Base-by-base conservation (phyloP, 1,139 yeast genomes). In the Debaryomyces fabryi region DNA sequence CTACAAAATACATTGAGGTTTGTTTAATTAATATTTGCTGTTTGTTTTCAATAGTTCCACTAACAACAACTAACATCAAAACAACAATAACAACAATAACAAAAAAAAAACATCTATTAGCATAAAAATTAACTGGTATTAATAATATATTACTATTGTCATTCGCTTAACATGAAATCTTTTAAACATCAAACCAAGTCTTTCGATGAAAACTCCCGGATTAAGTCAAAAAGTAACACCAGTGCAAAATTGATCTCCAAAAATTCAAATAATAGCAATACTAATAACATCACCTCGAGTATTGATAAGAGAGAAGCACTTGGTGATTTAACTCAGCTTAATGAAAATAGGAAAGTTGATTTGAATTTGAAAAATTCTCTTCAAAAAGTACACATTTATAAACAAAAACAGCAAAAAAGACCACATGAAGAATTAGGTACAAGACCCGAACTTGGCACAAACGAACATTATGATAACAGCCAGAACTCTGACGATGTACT, bases 241-340 rank as follows among this genome's bases (percentile, higher is more conserved):
- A 34, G 24, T 34, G 39, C 40, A 16, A 39, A 40, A 39, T 20
- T 30, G 6, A 36, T 33, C 32, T 21, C 39, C n/a, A 41, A 38
- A 34, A 27, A 29, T 15, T 23, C 47, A 33, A 44, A 39, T 32
- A 24, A 21, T 13, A 25, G n/a, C 43, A 44, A 39, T 39, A 16
- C 29, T 13, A 25, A 30, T 29, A 30, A 20, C 24, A 21, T 25
- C 25, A 37, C 35, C n/a, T 13, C 38, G 8, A 24, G 27, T 34
- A 30, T 20, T 20, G 49, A 46, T 10, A 47, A 45, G 36, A 58
- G 74, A 48, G 71, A 67, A 47, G 72, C 62, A 10, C 67, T 69
- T 51, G 62, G 66, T 36, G 74, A 69, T 50, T 58, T 69, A 21
- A 68, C 72, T 1, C 60, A 62, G 42, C 59, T 47, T 33, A 49